These are phyloP conservation scores for Neocallimastix lanati DNA, from an alignment of 192 early-diverging fungal species.

Conservation along the genomic window DNA sequence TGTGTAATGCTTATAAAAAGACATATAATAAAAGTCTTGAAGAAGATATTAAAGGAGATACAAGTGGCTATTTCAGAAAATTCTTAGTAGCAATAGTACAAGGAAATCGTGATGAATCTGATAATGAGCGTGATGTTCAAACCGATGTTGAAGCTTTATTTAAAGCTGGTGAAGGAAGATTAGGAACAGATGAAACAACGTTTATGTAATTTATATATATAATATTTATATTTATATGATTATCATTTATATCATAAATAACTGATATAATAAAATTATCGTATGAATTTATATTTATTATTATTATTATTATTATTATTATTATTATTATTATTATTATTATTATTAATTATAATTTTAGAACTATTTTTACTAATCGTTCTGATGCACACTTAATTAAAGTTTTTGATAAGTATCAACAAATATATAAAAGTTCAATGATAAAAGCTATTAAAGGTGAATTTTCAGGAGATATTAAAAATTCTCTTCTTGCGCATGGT, in stretches of 20 bases:
- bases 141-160: conserved; percentile 20
- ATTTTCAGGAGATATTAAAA: conserved; percentile 21
- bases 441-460: conserved; percentile 18
- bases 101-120: conserved; percentile 8
- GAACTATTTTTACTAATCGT: background rate
- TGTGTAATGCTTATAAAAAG: conserved; percentile 11
- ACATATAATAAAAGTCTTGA: conserved; percentile 11
- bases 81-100: conserved; percentile 10
- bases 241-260: too few relatives aligned
- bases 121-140: conserved; percentile 5
- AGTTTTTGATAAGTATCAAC: conserved; percentile 13
- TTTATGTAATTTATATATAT: conserved; percentile 19
- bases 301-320: too few relatives aligned
- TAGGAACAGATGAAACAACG: conserved; percentile 18
- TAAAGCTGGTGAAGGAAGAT: conserved; percentile 15
- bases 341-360: background rate
- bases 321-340: too few relatives aligned
- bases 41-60: conserved; percentile 8
- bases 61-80: conserved; percentile 8
- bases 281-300: too few relatives aligned
- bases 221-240: background rate
- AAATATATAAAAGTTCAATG: conserved; percentile 11
- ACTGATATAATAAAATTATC: too few relatives aligned
- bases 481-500: background rate
- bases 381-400: background rate